Evolutionary conservation across 495 filamentous ascomycete genomes (phyloP).

Genomic region (Melanomma pulvis-pyrius): DNA sequence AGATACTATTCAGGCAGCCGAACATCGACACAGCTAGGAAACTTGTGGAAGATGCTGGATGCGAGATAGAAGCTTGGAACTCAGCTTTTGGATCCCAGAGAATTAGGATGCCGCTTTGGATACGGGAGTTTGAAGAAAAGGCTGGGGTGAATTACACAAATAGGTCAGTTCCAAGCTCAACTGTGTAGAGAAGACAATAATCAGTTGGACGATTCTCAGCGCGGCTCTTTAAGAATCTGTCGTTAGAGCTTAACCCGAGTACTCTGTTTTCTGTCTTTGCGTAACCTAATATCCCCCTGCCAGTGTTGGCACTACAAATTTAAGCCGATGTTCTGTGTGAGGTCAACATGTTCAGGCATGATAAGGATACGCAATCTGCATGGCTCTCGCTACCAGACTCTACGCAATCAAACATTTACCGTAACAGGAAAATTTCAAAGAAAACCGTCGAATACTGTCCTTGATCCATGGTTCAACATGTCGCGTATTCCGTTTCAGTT

Average conservation of each 20-base stretch:
- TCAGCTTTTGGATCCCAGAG: background rate
- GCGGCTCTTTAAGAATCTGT: too few relatives aligned
- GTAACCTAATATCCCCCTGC: too few relatives aligned
- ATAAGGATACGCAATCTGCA: background rate
- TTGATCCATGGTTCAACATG: background rate
- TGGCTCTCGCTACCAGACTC: slow-evolving; percentile 3
- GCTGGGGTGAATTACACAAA: too few relatives aligned
- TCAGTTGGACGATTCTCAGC: too few relatives aligned
- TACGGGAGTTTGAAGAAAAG: background rate
- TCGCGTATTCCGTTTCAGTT: background rate
- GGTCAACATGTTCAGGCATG: too few relatives aligned
- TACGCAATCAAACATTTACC: slow-evolving; percentile 1
- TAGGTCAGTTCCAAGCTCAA: too few relatives aligned
- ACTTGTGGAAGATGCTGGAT: background rate
- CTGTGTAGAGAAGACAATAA: too few relatives aligned
- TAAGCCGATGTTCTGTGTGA: too few relatives aligned
- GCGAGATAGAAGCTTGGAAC: background rate
- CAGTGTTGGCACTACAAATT: too few relatives aligned
- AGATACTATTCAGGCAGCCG: background rate
- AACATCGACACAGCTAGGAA: background rate
- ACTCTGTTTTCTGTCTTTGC: too few relatives aligned
- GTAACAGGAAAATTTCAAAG: background rate
- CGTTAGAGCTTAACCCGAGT: too few relatives aligned
- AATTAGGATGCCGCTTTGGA: background rate
- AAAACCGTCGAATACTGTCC: background rate